Conservation (phyloP, 495 filamentous ascomycete genomes). For the Penicillium arizonense region DNA sequence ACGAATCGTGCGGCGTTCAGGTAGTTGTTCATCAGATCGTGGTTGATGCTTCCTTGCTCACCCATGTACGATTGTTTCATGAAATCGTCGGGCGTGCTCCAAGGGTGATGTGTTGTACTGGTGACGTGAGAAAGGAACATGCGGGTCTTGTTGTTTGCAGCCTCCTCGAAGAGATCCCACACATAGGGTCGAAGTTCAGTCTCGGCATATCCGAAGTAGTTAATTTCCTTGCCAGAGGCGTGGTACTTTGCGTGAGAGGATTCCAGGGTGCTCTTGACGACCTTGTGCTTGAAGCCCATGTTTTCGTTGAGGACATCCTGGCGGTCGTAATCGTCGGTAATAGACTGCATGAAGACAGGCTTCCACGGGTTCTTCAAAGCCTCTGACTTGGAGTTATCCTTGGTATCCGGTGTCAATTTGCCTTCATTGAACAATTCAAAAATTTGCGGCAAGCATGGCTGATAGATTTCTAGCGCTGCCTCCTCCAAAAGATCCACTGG, state of each 20-base stretch:
- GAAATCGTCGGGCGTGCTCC: constrained; percentile 35
- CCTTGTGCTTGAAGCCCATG: constrained; percentile 39
- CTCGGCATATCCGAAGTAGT: constrained; percentile 49
- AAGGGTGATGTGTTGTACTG: constrained; percentile 47
- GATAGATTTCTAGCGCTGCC: constrained; percentile 39
- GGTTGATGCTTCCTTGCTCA: constrained; percentile 23
- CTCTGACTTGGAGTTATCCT: constrained; percentile 14
- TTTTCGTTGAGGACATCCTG: constrained; percentile 34
- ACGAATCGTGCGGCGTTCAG: constrained; percentile 42
- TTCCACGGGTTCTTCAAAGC: constrained; percentile 33
- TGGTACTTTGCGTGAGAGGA: constrained; percentile 26
- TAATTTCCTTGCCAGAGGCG: constrained; percentile 34
- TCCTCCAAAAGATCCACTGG: constrained; percentile 47
- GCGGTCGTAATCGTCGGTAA: constrained; percentile 46
- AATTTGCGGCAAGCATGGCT: constrained; percentile 46
- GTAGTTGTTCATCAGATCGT: constrained; percentile 37
- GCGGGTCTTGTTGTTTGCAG: constrained; percentile 40
- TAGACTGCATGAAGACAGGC: constrained; percentile 45
- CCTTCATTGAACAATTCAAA: constrained; percentile 41
- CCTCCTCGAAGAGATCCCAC: constrained; percentile 38
- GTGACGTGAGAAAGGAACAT: constrained; percentile 48
- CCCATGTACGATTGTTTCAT: constrained; percentile 34
- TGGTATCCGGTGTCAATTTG: constrained; percentile 9
- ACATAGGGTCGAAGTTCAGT: constrained; percentile 41
- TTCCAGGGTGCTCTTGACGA: constrained; percentile 33